Percentiles rank a stretch among this genome's conserved stretches.
phyloP scores from a whole-genome alignment of 139 green algal species.

The Axilococcus clingmanii region DNA sequence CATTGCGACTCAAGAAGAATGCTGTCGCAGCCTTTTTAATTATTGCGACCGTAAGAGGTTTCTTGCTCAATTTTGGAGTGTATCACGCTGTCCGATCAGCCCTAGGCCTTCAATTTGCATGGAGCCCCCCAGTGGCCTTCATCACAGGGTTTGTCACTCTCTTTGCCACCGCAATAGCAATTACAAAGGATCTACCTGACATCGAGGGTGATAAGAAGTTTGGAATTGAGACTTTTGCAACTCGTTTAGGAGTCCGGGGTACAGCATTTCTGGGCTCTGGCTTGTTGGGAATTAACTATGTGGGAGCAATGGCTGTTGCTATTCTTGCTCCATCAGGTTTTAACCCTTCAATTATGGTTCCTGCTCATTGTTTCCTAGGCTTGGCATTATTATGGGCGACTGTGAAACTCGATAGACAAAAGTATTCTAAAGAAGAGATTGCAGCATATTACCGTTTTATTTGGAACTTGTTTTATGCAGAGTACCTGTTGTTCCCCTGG shows the following conservation, averaged over 20 bases:
- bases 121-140: constrained; percentile 82
- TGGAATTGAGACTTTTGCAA: constrained; percentile 91
- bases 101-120: constrained; percentile 77
- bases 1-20: constrained; percentile 89
- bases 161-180: constrained; percentile 94
- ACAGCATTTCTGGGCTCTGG: constrained; percentile 49
- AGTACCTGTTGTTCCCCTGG: constrained; percentile 85
- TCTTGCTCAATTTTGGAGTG: constrained; percentile 99
- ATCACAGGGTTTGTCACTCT: constrained; percentile 96
- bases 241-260: constrained; percentile 60
- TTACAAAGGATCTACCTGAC: constrained; percentile 98
- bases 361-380: constrained; percentile 59
- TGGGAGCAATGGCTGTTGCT: constrained; percentile 57
- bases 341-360: constrained; percentile 71
- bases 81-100: constrained; percentile 89
- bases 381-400: constrained; percentile 52
- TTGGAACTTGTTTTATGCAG: constrained; percentile 95
- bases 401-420: constrained; percentile 35
- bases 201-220: constrained; percentile 87
- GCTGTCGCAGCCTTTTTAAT: constrained; percentile 92
- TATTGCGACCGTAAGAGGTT: constrained; percentile 92
- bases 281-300: constrained; percentile 87
- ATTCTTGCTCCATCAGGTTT: constrained; percentile 45
- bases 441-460: constrained; percentile 76
- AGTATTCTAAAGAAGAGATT: constrained; percentile 63